Evolutionary conservation across 2,329 filamentous ascomycete species (phyloP).

Genomic region (Colletotrichum sp.): DNA sequence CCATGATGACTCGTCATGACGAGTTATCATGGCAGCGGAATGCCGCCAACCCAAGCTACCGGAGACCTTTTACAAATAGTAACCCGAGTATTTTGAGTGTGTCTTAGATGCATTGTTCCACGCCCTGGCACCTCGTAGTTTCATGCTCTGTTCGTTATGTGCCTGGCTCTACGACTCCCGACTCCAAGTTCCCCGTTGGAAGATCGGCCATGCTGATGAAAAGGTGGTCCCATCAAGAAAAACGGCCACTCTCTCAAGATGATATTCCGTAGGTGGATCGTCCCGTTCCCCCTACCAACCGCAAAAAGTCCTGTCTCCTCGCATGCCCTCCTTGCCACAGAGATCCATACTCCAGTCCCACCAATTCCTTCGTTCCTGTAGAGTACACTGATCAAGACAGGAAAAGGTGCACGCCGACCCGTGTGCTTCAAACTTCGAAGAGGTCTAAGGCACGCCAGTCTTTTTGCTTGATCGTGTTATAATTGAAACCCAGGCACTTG

Average conservation of each 20-base stretch:
- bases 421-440: rapidly evolving
- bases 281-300: not conserved
- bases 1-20: not conserved
- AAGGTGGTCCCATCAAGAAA: not conserved
- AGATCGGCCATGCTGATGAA: not conserved
- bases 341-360: not conserved
- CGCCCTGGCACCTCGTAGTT: not conserved
- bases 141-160: not conserved
- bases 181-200: not conserved
- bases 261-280: not conserved
- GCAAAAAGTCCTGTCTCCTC: not conserved
- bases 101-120: not conserved
- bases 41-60: not conserved
- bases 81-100: not conserved
- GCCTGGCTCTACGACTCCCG: not conserved
- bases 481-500: not conserved
- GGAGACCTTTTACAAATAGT: not conserved
- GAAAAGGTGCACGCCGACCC: not conserved
- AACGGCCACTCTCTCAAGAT: not conserved
- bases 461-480: not conserved
- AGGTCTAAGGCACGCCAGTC: not conserved
- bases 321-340: not conserved
- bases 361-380: not conserved
- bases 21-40: not conserved
- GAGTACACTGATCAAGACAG: not conserved